phyloP scores from a whole-genome alignment of 176 grass and related monocot genomes.

The Miscanthus lutarioriparius region DNA sequence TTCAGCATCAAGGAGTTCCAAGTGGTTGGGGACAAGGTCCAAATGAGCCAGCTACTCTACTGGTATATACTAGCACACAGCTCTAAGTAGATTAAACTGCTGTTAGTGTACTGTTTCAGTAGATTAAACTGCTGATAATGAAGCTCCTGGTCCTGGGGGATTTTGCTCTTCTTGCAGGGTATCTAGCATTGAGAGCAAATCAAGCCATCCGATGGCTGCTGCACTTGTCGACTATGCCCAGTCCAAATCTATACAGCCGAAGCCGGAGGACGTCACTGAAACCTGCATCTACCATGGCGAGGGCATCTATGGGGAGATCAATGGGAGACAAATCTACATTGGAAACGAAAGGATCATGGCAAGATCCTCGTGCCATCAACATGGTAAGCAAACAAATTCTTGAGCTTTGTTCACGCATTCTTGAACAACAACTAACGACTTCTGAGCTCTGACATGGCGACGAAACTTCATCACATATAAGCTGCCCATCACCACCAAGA shows the following conservation, averaged over 20 bases:
- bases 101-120: background rate
- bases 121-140: background rate
- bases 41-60: conserved; percentile 51
- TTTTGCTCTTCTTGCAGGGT: conserved; percentile 41
- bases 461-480: background rate
- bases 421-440: background rate
- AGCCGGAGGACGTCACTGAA: conserved; percentile 45
- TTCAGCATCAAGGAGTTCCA: conserved; percentile 52
- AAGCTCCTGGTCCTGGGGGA: background rate
- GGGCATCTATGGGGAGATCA: conserved; percentile 59
- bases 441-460: background rate
- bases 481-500: conserved; percentile 17
- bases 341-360: conserved; percentile 57
- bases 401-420: background rate
- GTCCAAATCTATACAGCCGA: conserved; percentile 44
- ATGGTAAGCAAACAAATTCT: conserved; percentile 22
- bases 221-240: conserved; percentile 66
- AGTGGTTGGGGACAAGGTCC: conserved; percentile 25
- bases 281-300: conserved; percentile 62
- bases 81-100: too few relatives aligned
- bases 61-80: conserved; percentile 31
- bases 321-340: conserved; percentile 56
- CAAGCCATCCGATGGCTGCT: conserved; percentile 84
- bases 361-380: conserved; percentile 32
- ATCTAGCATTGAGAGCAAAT: conserved; percentile 79